Conservation (phyloP, 805 yeast genomes). For the Komagataella mondaviorum region DNA sequence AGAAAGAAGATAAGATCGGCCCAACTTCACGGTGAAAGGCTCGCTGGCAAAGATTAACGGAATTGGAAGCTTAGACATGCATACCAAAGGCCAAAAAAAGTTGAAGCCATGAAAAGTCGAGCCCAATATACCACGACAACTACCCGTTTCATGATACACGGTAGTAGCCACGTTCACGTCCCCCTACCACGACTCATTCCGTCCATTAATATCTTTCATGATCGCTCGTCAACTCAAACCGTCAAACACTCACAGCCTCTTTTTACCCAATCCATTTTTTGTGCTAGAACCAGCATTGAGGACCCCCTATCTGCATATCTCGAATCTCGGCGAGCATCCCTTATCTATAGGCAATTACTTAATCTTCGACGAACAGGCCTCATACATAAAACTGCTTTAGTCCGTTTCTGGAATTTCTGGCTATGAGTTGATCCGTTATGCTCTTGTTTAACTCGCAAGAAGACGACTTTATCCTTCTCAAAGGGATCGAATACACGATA, state of each 20-base stretch:
- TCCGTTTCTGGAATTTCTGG: background rate
- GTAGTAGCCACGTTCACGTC: background rate
- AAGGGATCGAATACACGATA: background rate
- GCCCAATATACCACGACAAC: background rate
- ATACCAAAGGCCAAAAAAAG: background rate
- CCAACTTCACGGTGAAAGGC: background rate
- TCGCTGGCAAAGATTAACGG: background rate
- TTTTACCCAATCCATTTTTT: background rate
- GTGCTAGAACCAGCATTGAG: background rate
- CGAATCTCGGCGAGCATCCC: background rate
- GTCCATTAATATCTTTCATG: too few relatives aligned
- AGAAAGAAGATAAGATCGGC: background rate
- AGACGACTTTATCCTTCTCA: background rate
- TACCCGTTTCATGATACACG: background rate
- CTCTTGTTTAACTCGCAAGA: background rate
- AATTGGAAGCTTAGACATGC: background rate
- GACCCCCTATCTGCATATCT: background rate
- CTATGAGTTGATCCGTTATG: background rate
- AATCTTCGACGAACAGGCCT: background rate
- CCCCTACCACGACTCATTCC: background rate
- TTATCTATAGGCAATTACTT: background rate
- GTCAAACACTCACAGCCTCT: background rate
- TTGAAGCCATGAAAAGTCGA: background rate
- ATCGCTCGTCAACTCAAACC: background rate
- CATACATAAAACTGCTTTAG: background rate